Evolutionary conservation across 495 filamentous ascomycete genomes (phyloP).

Genomic region (Thermothielavioides terrestris): DNA sequence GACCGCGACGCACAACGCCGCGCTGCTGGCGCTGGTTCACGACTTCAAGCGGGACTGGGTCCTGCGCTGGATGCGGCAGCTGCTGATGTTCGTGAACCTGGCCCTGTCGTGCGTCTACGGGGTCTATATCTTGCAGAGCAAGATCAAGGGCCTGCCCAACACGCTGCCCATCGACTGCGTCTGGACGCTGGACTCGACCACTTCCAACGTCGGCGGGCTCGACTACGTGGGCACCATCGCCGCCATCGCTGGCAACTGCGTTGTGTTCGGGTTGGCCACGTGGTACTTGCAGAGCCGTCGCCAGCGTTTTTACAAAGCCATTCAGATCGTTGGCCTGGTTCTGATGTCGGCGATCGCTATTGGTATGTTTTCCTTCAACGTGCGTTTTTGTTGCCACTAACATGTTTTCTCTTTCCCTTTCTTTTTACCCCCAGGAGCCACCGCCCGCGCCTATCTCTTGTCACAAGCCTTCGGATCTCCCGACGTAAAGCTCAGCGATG

Average conservation of each 20-base stretch:
- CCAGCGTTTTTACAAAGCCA: slow-evolving; percentile 36
- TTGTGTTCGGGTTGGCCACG: slow-evolving; percentile 43
- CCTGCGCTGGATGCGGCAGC: slow-evolving; percentile 49
- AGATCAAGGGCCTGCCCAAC: slow-evolving; percentile 36
- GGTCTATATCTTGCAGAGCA: slow-evolving; percentile 40
- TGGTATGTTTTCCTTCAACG: slow-evolving; percentile 10
- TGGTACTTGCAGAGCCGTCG: slow-evolving; percentile 47
- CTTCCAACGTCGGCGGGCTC: slow-evolving; percentile 26
- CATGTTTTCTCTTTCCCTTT: neutral
- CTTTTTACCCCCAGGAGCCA: slow-evolving; percentile 25
- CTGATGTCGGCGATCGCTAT: slow-evolving; percentile 42
- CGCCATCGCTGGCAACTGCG: slow-evolving; percentile 40
- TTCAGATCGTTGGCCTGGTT: slow-evolving; percentile 40
- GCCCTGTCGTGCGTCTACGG: slow-evolving; percentile 41
- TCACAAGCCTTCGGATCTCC: slow-evolving; percentile 45
- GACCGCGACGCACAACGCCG: slow-evolving; percentile 49
- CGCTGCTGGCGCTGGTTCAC: slow-evolving; percentile 46
- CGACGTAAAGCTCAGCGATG: slow-evolving; percentile 33
- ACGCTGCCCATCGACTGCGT: slow-evolving; percentile 48
- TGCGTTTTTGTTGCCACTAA: no score
- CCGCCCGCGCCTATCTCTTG: slow-evolving; percentile 40
- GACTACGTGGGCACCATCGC: slow-evolving; percentile 45
- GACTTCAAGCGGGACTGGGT: slow-evolving; percentile 57
- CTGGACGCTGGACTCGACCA: slow-evolving; percentile 25
- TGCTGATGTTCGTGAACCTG: slow-evolving; percentile 51